Base-by-base conservation (phyloP, 495 filamentous ascomycete genomes). In the Tuber brumale region DNA sequence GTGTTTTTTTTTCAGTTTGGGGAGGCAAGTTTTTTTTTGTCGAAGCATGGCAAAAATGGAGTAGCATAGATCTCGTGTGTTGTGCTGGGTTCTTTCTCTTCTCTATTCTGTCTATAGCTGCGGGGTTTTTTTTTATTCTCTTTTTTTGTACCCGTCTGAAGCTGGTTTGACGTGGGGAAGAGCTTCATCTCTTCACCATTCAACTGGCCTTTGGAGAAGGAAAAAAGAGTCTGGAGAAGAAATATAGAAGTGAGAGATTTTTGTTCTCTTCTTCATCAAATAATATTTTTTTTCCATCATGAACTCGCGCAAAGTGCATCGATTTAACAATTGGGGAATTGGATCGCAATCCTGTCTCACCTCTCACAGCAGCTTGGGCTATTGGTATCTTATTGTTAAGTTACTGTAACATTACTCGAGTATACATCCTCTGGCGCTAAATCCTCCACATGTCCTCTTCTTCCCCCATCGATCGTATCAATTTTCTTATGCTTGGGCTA, bases 161-260 rank as follows among this genome's bases (percentile, higher is more conserved):
- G 27, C 57, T 66, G 57, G 57, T 35, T 66, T 66, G 57, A 1
- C 14, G 3, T 61, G 27, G 57, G 57, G 0, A 19, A 18, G 57
- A 79, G 44, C 66, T 71, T 42, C n/a, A 77, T 19, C 41, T 74
- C 75, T 57, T 71, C 71, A 3, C 70, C 72, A 57, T 79, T 72
- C 2, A 14, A 69, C 27, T 43, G 42, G 61, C 74, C 76, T 77
- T 73, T 70, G 46, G 76, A 79, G 27, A 66, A 66, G 27, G 27
- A 66, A 66, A 66, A 66, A 66, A 66, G 57, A 66, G 57, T 66
- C 57, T 66, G 57, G 57, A 35, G 57, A 66, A 8, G 57, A 7
- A 66, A 66, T 66, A 66, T 35, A 66, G 35, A 66, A 35, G n/a
- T 19, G 57, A 31, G 57, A 66, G 57, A 35, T 66, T 66, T 35